Evolutionary conservation across 495 filamentous ascomycete genomes (phyloP).

Genomic region (Penicillium longicatenatum): DNA sequence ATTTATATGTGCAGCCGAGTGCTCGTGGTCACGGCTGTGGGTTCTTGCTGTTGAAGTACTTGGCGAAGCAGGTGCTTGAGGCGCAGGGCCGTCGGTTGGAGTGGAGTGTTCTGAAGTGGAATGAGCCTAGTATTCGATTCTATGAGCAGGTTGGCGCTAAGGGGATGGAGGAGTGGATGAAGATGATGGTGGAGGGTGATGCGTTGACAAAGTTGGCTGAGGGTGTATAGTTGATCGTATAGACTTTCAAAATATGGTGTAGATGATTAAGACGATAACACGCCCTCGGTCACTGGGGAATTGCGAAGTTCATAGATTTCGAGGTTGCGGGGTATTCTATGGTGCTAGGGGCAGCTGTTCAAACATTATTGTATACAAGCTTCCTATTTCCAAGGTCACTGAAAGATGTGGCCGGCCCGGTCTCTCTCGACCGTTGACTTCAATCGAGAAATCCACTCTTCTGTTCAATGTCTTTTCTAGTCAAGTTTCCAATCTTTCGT

Average conservation of each 20-base stretch:
- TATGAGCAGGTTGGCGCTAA: constrained; percentile 80
- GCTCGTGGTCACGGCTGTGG: constrained; percentile 80
- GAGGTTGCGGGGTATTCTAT: too few species aligned
- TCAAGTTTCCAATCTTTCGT: too few species aligned
- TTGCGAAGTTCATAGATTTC: too few species aligned
- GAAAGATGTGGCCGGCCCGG: too few species aligned
- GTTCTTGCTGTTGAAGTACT: constrained; percentile 67
- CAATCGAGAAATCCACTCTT: too few species aligned
- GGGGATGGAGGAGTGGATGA: constrained; percentile 83
- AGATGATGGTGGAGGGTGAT: constrained; percentile 84
- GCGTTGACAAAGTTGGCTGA: constrained; percentile 61
- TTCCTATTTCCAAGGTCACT: too few species aligned
- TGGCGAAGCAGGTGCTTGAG: constrained; percentile 72
- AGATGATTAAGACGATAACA: too few species aligned
- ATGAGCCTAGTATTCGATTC: constrained; percentile 85
- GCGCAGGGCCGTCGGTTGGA: constrained; percentile 78
- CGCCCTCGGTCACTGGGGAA: too few species aligned
- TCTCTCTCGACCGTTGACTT: too few species aligned
- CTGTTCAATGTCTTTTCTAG: too few species aligned
- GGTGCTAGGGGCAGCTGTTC: background rate
- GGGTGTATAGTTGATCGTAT: constrained; percentile 1
- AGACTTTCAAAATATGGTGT: background rate
- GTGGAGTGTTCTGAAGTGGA: constrained; percentile 92
- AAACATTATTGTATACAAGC: background rate
- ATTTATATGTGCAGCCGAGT: constrained; percentile 76